Evolutionary conservation across 164 flowering plant genomes (phyloP), one percentile per base, ranked within the genome.

Genomic region (Liriodendron chinense): DNA sequence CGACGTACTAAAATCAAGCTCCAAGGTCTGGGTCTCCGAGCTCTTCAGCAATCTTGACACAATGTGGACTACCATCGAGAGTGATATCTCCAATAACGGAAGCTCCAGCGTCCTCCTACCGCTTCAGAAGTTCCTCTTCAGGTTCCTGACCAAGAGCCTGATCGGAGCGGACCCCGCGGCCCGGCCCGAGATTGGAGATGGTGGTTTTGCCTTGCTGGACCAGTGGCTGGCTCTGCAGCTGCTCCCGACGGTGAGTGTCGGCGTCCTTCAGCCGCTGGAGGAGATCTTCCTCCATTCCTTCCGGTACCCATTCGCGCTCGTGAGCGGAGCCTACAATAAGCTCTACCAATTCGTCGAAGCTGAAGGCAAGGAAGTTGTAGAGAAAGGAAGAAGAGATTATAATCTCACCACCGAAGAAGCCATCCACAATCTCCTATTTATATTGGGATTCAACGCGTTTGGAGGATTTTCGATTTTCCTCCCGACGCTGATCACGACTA

Each of bases 391-490:
- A 71, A 83, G 75, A 2, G 89, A 90, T 80, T 94, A 86, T 75
- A 84, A 85, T 1, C 86, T 94, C 62, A 87, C 78, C 18, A 34
- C 83, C 71, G 82, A 90, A 28, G 96, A 91, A 47, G 69, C 88
- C 47, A 81, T 91, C 48, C 97, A 93, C 76, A 93, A 94, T 78
- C 79, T 94, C 20, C 69, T 94, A 7, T 94, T 91, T 80, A 67
- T 87, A 0, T 82, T 93, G n/a, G 97, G 98, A 0, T 93, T 94
- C 84, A 94, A 94, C 66, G 97, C 97, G 0, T 93, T 81, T 43
- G 98, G 97, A 1, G 97, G 97, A 7, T 91, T 93, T 78, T 81
- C 94, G 0, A 47, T 88, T 25, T 91, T 91, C 68, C 61, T 93
- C 7, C 96, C 90, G 0, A 20, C 74, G 0, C 76, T 94, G 13